A percentile compares a stretch with the other conserved stretches of the same genome.
phyloP scores from a whole-genome alignment of 495 filamentous ascomycete genomes.

The Umbilicaria muhlenbergii region DNA sequence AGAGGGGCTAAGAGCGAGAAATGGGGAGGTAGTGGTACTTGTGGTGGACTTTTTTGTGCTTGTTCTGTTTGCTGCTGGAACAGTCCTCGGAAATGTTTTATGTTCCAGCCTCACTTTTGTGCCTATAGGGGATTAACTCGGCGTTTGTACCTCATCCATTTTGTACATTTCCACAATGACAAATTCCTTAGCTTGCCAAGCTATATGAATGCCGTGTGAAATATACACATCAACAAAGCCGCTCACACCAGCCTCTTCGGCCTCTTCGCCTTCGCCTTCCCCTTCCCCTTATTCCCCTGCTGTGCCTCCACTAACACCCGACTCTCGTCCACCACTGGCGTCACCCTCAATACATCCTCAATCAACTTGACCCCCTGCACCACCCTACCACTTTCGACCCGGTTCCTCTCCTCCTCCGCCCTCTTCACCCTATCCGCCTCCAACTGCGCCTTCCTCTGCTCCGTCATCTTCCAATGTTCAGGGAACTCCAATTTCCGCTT shows the following conservation, averaged over 20 bases:
- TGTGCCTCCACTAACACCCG: constrained; percentile 3
- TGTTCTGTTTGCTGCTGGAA: too few relatives aligned
- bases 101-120: too few relatives aligned
- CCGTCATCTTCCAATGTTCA: constrained; percentile 61
- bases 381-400: constrained; percentile 28
- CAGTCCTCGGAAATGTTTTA: too few relatives aligned
- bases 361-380: constrained; percentile 40
- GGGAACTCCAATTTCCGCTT: constrained; percentile 60
- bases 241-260: not conserved
- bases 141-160: too few relatives aligned
- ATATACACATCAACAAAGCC: not conserved
- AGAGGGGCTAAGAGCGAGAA: too few relatives aligned
- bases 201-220: not conserved
- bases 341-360: constrained; percentile 29
- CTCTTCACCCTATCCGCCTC: constrained; percentile 37
- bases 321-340: constrained; percentile 22
- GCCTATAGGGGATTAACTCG: too few relatives aligned
- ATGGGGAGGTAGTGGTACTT: not conserved
- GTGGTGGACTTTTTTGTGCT: not conserved
- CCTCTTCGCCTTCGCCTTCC: not conserved
- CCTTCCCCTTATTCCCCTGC: constrained; percentile 3
- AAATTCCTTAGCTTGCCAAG: too few relatives aligned
- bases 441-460: constrained; percentile 48
- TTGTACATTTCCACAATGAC: too few relatives aligned
- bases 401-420: constrained; percentile 29